Evolutionary conservation across 805 yeast species (phyloP).

Genomic region (Ogataea pignaliae): DNA sequence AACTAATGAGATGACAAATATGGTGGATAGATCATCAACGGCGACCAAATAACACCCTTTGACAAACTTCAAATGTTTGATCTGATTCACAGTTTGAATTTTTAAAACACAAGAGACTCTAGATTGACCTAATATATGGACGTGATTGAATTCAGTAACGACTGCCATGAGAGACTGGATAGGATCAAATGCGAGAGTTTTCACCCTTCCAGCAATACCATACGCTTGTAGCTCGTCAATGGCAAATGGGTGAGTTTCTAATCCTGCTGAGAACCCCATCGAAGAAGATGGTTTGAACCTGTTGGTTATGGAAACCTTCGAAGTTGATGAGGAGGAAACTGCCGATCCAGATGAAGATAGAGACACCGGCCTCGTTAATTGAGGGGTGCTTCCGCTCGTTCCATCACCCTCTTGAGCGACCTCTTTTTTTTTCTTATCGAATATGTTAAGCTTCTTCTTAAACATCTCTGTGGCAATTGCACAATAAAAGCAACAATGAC

Average conservation of each 20-base stretch:
- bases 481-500: no score
- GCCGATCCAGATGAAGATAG: constrained; percentile 1
- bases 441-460: constrained; percentile 14
- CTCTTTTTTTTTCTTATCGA: constrained; percentile 11
- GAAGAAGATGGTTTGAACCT: constrained; percentile 12
- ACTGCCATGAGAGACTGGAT: constrained; percentile 82
- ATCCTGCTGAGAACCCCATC: constrained; percentile 27
- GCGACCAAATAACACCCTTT: constrained; percentile 81
- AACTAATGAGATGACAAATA: constrained; percentile 68
- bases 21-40: constrained; percentile 53
- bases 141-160: constrained; percentile 63
- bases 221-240: constrained; percentile 35
- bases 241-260: constrained; percentile 24
- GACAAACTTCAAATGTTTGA: constrained; percentile 58
- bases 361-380: not conserved
- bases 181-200: constrained; percentile 77
- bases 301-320: constrained; percentile 3
- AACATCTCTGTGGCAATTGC: constrained; percentile 9
- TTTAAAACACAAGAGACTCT: constrained; percentile 68
- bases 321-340: constrained; percentile 7
- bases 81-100: constrained; percentile 44
- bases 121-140: constrained; percentile 80
- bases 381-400: not conserved
- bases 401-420: not conserved
- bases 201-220: constrained; percentile 63